A percentile compares a stretch with the other conserved stretches of the same genome.
phyloP scores from a whole-genome alignment of 2,329 filamentous ascomycete species.

The Aspergillus sp. region DNA sequence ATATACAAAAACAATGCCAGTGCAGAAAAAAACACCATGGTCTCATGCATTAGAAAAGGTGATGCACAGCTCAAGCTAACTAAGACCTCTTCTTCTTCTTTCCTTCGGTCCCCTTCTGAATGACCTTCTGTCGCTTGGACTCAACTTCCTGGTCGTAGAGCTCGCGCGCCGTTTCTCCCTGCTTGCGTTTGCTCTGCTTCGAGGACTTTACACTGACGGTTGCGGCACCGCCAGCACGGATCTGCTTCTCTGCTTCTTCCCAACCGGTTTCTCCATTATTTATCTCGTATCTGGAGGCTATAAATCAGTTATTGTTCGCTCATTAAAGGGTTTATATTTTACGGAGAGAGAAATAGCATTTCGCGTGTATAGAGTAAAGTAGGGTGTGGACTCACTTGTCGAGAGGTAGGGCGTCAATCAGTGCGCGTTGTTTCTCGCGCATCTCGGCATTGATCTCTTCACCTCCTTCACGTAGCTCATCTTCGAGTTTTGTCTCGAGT shows the following conservation, averaged over 20 bases:
- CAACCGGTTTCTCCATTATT: conserved; percentile 52
- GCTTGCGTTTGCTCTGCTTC: conserved; percentile 72
- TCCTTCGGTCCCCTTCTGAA: conserved; percentile 46
- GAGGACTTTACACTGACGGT: conserved; percentile 77
- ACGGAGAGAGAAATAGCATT: neutral
- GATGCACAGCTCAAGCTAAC: neutral
- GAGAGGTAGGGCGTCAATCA: conserved; percentile 87
- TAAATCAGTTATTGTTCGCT: conserved; percentile 43
- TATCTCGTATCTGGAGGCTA: conserved; percentile 44
- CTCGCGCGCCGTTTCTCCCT: conserved; percentile 54
- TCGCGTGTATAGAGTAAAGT: neutral
- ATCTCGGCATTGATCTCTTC: conserved; percentile 71
- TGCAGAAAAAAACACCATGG: conserved; percentile 2
- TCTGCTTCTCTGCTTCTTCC: conserved; percentile 71
- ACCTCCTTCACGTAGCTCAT: conserved; percentile 81
- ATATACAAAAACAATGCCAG: neutral
- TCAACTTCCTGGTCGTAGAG: conserved; percentile 46
- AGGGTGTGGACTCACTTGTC: conserved; percentile 65
- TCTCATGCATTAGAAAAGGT: neutral
- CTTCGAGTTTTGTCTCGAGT: conserved; percentile 68
- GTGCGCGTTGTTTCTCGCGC: conserved; percentile 75
- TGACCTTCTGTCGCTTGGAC: conserved; percentile 45
- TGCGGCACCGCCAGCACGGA: conserved; percentile 55
- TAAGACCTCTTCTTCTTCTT: conserved; percentile 28
- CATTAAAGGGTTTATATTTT: neutral